Conservation (phyloP, 257 asterid genomes). For the Prunella vulgaris region DNA sequence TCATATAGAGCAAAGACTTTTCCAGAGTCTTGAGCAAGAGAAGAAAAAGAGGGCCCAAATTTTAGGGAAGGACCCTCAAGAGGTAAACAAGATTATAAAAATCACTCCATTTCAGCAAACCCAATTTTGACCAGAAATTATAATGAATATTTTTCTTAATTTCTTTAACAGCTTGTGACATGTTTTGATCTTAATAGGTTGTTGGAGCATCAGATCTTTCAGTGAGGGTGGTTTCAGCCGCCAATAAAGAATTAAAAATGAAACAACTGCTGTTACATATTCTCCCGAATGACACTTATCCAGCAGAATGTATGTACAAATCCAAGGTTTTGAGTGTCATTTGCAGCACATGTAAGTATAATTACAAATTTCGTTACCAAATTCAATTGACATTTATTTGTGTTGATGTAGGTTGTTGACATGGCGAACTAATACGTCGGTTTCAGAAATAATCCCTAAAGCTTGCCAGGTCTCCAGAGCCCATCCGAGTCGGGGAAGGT, state of each 20-base stretch:
- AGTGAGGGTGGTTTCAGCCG: slow-evolving; percentile 64
- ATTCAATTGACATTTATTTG: too few species aligned
- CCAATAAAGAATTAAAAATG: slow-evolving; percentile 49
- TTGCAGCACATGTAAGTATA: too few species aligned
- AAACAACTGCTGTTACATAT: slow-evolving; percentile 58
- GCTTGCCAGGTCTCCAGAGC: too few species aligned
- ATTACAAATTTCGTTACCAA: too few species aligned
- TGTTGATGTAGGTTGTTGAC: too few species aligned
- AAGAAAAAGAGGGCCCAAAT: slow-evolving; percentile 51
- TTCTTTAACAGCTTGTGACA: not conserved
- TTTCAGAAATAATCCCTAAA: too few species aligned
- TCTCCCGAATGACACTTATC: slow-evolving; percentile 48
- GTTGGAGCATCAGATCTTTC: slow-evolving; percentile 59
- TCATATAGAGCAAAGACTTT: slow-evolving; percentile 61
- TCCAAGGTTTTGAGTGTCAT: slow-evolving; percentile 55
- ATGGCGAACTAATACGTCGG: too few species aligned
- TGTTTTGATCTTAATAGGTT: slow-evolving; percentile 38
- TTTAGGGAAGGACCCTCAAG: slow-evolving; percentile 40
- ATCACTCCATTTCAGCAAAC: too few species aligned
- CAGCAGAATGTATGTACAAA: slow-evolving; percentile 58
- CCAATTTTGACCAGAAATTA: not conserved
- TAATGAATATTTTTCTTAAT: not conserved
- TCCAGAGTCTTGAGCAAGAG: slow-evolving; percentile 47
- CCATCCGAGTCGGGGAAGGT: too few species aligned
- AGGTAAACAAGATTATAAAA: slow-evolving; percentile 45